Base-by-base conservation (phyloP, 1,284 basidiomycete genomes). In the Ganoderma sinense region DNA sequence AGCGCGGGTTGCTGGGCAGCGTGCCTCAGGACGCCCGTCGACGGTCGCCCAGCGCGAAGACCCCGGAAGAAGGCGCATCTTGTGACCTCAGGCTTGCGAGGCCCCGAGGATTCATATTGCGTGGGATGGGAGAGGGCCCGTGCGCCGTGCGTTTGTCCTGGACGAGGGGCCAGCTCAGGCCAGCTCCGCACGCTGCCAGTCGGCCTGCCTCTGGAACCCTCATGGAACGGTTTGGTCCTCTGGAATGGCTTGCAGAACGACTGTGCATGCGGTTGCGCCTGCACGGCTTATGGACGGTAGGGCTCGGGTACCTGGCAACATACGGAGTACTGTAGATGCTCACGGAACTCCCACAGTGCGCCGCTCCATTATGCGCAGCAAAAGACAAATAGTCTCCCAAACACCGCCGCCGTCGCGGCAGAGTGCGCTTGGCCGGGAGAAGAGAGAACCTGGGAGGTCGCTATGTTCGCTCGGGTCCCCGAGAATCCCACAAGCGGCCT, bases 1-100 rank as follows among this genome's bases (percentile, higher is more conserved):
- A 23, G 36, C 26, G 29, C n/a, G 64, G 40, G 55, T 58, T 41
- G 23, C 48, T n/a, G 48, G 26, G 23, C 36, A 41, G 39, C 41
- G 23, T 36, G 58, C 31, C 6, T 45, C 65, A 65, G 64, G 40
- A 23, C 39, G 41, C 53, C 13, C 48, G 6, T 18, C 36, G 7
- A 7, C n/a, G n/a, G n/a, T n/a, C n/a, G n/a, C 33, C 65, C 31
- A 23, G 8, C 56, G 45, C 39, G 43, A 23, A 60, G 58, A 61
- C 65, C 65, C 65, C 51, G 65, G 61, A 67, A 67, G 65, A 62
- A 67, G 45, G 51, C 60, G 14, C 26, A 29, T 51, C 65, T 62
- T 62, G 65, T 67, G 65, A 67, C 65, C 65, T n/a, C n/a, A 23
- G n/a, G n/a, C n/a, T n/a, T n/a, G n/a, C 43, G 55, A 60, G 31